Conservation (phyloP, 441 rosid species). For the Populus hybrid region DNA sequence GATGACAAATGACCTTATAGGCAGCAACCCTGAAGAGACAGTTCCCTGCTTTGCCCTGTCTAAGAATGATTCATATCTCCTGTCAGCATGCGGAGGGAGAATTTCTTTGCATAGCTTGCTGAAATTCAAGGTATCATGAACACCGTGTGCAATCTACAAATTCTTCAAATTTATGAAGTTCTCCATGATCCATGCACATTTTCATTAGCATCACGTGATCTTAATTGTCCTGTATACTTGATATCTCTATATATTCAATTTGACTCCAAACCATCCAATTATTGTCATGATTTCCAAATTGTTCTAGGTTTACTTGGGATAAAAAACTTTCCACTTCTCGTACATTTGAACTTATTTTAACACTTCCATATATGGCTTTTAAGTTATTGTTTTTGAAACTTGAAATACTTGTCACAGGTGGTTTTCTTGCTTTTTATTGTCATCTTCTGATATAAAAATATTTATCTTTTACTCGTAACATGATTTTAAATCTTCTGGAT, state of each 20-base stretch:
- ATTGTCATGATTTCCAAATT: neutral
- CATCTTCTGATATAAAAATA: neutral
- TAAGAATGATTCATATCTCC: constrained; percentile 54
- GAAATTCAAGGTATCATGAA: constrained; percentile 51
- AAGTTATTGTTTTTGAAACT: neutral
- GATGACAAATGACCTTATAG: constrained; percentile 51
- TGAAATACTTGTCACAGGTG: neutral
- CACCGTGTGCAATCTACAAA: neutral
- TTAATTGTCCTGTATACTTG: neutral
- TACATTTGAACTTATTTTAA: no score
- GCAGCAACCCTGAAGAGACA: constrained; percentile 36
- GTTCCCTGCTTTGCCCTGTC: constrained; percentile 56
- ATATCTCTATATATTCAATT: neutral
- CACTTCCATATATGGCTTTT: neutral
- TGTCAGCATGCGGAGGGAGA: constrained; percentile 63
- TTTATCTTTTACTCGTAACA: neutral
- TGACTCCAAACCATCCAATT: neutral
- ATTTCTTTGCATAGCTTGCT: constrained; percentile 59
- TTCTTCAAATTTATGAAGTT: neutral
- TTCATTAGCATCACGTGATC: neutral
- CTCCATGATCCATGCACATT: neutral
- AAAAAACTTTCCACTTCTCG: neutral
- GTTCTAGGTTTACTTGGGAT: neutral
- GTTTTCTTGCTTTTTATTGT: neutral
- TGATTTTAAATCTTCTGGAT: neutral